Percentiles rank a stretch among this genome's conserved stretches.
These are phyloP conservation scores for Podospora tetraspora DNA, from an alignment of 495 filamentous ascomycete genomes.

Conservation along the genomic window DNA sequence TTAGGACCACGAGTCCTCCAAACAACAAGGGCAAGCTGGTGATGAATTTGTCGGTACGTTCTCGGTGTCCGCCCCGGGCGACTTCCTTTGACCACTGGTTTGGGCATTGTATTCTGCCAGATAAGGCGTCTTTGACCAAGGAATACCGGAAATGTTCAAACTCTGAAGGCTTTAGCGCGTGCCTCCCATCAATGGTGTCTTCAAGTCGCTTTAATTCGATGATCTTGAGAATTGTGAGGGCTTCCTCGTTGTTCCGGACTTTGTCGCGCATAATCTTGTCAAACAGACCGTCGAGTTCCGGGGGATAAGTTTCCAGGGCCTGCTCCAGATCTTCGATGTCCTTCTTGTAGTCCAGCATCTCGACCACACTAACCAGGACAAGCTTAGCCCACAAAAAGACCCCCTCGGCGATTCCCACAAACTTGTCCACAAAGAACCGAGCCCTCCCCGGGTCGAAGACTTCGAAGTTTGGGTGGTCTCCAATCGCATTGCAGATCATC, in stretches of 20 bases:
- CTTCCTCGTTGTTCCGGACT: not conserved
- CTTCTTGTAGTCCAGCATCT: not conserved
- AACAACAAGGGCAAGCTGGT: not conserved
- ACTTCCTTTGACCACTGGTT: not conserved
- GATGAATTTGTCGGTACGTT: not conserved
- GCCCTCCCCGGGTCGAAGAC: not conserved
- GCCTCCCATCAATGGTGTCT: too few relatives aligned
- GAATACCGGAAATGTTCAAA: not conserved
- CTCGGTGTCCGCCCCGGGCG: not conserved
- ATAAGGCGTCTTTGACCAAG: not conserved
- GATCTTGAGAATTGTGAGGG: not conserved
- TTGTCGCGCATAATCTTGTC: not conserved
- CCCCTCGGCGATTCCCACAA: not conserved
- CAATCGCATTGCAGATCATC: not conserved
- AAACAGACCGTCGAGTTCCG: not conserved
- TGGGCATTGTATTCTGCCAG: not conserved
- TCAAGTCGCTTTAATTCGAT: not conserved
- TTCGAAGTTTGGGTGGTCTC: not conserved
- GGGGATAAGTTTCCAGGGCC: not conserved
- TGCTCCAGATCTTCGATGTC: not conserved
- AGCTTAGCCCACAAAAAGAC: not conserved
- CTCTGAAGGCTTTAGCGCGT: too few relatives aligned
- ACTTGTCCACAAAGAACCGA: accelerated
- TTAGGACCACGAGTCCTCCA: not conserved
- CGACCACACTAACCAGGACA: not conserved